Evolutionary conservation across 208 protist genomes (phyloP), one percentile per base, ranked within the genome.

Genomic region (Leptomonas pyrrhocoris): DNA sequence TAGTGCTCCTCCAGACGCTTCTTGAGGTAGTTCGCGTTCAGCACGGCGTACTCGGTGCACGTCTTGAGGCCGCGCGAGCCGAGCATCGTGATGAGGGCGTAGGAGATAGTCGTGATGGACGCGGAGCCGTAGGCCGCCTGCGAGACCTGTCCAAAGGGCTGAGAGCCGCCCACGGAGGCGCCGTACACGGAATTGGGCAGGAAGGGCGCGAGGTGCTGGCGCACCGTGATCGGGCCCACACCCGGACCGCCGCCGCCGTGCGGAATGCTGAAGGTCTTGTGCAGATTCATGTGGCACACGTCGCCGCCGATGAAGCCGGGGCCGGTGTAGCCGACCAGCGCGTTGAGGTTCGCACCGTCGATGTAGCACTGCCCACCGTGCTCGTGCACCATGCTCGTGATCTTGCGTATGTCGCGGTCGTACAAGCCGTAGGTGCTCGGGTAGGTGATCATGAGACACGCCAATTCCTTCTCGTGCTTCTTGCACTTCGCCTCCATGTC

Each of bases 311-410:
- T 93, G 72, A 97, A 92, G 65, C 95, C 98, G n/a, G 98, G 98
- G 21, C 88, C 82, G 31, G 86, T 97, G 54, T 98, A 92, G 43
- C 96, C 98, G 11, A 98, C 90, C 61, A 98, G 94, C 25, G 98
- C 98, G 79, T 99, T 99, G 77, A 99, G 89, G 89, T 99, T 99
- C 27, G 98, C 98, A 27, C 98, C 98, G 70, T 99, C 98, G 83
- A 99, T 98, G 78, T 99, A 99, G 43, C 99, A 98, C 73, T 97
- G 93, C 23, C 94, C 97, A 55, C 97, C 97, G 73, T 89, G 48
- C 18, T 91, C 73, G 83, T 98, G 97, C 15, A 98, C 77, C 56
- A 98, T 71, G 7, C 83, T 60, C 34, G 88, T 97, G 15, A 94
- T 88, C 51, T 95, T 88, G 4, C 83, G 74, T 56, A 99, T 98